phyloP scores from a whole-genome alignment of 2,329 filamentous ascomycete genomes.

The Pseudogymnoascus sp. region DNA sequence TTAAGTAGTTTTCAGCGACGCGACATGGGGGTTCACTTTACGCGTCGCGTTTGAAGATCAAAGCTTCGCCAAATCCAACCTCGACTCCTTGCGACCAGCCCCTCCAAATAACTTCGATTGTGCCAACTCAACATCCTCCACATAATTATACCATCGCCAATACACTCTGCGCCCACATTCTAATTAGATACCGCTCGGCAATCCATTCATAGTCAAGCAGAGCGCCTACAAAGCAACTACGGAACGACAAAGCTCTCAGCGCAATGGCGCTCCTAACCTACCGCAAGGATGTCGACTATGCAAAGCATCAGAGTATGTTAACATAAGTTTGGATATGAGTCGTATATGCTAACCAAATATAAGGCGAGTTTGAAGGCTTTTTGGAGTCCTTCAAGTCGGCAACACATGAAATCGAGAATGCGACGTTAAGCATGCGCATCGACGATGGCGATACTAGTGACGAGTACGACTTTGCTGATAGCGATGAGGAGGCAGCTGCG shows the following conservation, averaged over 20 bases:
- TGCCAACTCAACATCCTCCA: neutral
- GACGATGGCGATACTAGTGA: slow-evolving; percentile 81
- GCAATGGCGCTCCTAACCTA: slow-evolving; percentile 80
- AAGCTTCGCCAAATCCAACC: slow-evolving; percentile 8
- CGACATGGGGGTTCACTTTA: slow-evolving; percentile 10
- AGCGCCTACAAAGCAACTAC: neutral
- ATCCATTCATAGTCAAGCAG: slow-evolving; percentile 10
- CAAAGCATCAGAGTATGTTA: slow-evolving; percentile 68
- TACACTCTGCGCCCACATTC: slow-evolving; percentile 15
- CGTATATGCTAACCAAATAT: neutral
- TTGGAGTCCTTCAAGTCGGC: slow-evolving; percentile 78
- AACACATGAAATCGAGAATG: slow-evolving; percentile 70
- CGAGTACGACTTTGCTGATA: slow-evolving; percentile 89
- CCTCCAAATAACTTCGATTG: slow-evolving; percentile 1
- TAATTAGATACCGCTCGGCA: slow-evolving; percentile 18
- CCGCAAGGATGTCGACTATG: slow-evolving; percentile 76
- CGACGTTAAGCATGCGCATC: slow-evolving; percentile 76
- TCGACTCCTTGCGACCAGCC: slow-evolving; percentile 5
- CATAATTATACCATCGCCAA: slow-evolving; percentile 5
- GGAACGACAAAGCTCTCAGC: slow-evolving; percentile 22
- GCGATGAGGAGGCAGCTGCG: slow-evolving; percentile 54
- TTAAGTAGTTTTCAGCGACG: slow-evolving; percentile 4
- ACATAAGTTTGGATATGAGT: slow-evolving; percentile 13
- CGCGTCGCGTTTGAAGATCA: slow-evolving; percentile 9
- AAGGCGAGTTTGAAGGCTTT: slow-evolving; percentile 81